Conservation (phyloP, 768 basidiomycete species). For the Psilocybe azurescens region DNA sequence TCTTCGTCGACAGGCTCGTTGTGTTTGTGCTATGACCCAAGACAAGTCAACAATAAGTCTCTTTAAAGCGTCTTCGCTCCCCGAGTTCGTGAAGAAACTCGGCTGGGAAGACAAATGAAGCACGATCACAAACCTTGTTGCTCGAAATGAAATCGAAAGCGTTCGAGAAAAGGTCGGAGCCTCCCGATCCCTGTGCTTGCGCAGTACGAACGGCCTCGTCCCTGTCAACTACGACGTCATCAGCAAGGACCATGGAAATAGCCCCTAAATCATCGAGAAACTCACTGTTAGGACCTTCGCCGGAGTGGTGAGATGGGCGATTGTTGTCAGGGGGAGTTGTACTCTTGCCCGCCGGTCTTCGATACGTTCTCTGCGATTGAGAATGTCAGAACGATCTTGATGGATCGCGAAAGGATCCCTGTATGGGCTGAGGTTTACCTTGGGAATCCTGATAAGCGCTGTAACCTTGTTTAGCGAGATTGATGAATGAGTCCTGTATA, state of each 20-base stretch:
- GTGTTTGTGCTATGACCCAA: conserved; percentile 45
- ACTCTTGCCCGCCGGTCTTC: conserved; percentile 70
- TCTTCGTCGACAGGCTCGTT: conserved; percentile 70
- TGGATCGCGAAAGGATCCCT: conserved; percentile 8
- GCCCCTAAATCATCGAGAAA: background rate
- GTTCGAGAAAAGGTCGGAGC: conserved; percentile 57
- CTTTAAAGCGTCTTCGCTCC: no score
- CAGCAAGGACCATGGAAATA: conserved; percentile 1
- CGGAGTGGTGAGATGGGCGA: conserved; percentile 26
- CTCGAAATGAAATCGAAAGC: conserved; percentile 58
- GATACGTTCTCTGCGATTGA: conserved; percentile 41
- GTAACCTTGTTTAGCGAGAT: conserved; percentile 71
- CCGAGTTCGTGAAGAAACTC: background rate
- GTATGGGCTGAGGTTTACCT: conserved; percentile 31
- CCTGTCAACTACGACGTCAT: conserved; percentile 50
- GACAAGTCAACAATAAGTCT: background rate
- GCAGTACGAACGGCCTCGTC: conserved; percentile 66
- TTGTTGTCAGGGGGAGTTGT: conserved; percentile 61
- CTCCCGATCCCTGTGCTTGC: conserved; percentile 57
- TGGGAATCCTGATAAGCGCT: conserved; percentile 58
- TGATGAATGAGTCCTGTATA: conserved; percentile 66
- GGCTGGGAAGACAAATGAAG: background rate
- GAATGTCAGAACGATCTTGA: conserved; percentile 24
- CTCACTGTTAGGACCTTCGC: conserved; percentile 37
- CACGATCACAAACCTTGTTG: conserved; percentile 47